Evolutionary conservation across 2,329 filamentous ascomycete genomes (phyloP).

Genomic region (Colletotrichum kahawae): DNA sequence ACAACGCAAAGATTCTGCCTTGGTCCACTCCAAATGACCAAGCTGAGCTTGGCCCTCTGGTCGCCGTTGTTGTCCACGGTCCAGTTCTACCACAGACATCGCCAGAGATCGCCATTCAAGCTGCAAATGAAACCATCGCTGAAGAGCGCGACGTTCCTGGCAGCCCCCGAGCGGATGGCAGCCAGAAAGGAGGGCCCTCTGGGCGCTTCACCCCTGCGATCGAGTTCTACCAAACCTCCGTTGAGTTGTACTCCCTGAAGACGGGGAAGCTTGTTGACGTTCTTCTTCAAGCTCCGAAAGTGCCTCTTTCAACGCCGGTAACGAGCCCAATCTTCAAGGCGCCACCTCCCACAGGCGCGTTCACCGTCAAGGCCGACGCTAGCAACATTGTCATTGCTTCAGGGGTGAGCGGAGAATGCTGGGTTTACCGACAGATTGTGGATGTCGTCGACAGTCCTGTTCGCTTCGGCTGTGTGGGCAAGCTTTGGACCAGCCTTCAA

Average conservation of each 20-base stretch:
- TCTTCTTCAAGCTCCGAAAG: conserved; percentile 72
- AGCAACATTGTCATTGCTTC: conserved; percentile 78
- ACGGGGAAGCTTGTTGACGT: conserved; percentile 75
- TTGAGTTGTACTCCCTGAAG: conserved; percentile 86
- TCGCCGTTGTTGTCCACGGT: conserved; percentile 83
- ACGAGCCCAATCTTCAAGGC: conserved; percentile 69
- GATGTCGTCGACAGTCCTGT: conserved; percentile 46
- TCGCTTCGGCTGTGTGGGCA: conserved; percentile 74
- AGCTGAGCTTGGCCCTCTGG: conserved; percentile 68
- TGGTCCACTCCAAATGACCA: conserved; percentile 64
- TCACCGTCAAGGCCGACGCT: conserved; percentile 75
- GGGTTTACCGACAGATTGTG: conserved; percentile 67
- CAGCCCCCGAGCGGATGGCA: conserved; percentile 44
- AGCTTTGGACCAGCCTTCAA: conserved; percentile 90
- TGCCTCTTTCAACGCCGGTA: conserved; percentile 62
- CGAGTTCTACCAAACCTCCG: conserved; percentile 80
- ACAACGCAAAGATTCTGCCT: conserved; percentile 82
- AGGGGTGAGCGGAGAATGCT: conserved; percentile 85
- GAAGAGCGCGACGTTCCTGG: conserved; percentile 47
- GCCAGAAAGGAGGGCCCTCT: conserved; percentile 40
- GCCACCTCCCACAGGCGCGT: conserved; percentile 73
- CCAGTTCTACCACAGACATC: conserved; percentile 59
- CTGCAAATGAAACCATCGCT: conserved; percentile 40
- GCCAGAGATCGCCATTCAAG: conserved; percentile 39
- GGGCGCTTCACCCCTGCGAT: conserved; percentile 44